These are phyloP conservation scores for Ceratocystis lukuohia DNA, from an alignment of 2,329 filamentous ascomycete genomes.

Conservation along the genomic window DNA sequence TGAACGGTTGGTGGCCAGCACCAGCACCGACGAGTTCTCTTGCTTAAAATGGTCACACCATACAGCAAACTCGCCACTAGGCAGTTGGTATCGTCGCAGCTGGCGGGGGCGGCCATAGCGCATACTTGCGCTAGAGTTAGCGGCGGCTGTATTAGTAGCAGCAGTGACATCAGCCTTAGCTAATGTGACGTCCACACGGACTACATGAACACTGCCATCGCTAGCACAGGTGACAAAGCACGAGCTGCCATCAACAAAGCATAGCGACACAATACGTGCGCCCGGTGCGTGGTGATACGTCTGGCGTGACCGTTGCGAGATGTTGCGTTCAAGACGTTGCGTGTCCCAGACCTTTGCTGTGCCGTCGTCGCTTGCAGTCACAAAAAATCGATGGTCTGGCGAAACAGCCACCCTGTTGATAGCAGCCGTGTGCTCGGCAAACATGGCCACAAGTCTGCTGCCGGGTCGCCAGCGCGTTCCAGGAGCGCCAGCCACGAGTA, in stretches of 20 bases:
- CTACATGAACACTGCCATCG: constrained; percentile 80
- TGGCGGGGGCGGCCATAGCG: constrained; percentile 68
- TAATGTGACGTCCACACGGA: constrained; percentile 51
- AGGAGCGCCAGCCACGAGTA: constrained; percentile 33
- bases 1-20: constrained; percentile 77
- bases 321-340: constrained; percentile 74
- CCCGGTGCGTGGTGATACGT: constrained; percentile 64
- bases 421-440: constrained; percentile 72
- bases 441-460: constrained; percentile 72
- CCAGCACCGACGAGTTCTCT: constrained; percentile 64
- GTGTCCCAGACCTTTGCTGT: constrained; percentile 90
- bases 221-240: constrained; percentile 83
- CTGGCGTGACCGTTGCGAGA: constrained; percentile 74
- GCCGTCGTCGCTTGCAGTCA: constrained; percentile 86
- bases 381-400: constrained; percentile 86
- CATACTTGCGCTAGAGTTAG: constrained; percentile 33
- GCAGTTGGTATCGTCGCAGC: constrained; percentile 69
- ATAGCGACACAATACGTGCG: constrained; percentile 63
- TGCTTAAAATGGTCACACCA: constrained; percentile 88
- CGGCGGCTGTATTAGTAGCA: not conserved
- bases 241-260: constrained; percentile 87
- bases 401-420: constrained; percentile 72
- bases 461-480: constrained; percentile 56
- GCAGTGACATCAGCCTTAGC: constrained; percentile 20
- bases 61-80: constrained; percentile 59